Evolutionary conservation across 2,329 filamentous ascomycete genomes (phyloP), one percentile per base, ranked within the genome.

Genomic region (Colletotrichum horii): DNA sequence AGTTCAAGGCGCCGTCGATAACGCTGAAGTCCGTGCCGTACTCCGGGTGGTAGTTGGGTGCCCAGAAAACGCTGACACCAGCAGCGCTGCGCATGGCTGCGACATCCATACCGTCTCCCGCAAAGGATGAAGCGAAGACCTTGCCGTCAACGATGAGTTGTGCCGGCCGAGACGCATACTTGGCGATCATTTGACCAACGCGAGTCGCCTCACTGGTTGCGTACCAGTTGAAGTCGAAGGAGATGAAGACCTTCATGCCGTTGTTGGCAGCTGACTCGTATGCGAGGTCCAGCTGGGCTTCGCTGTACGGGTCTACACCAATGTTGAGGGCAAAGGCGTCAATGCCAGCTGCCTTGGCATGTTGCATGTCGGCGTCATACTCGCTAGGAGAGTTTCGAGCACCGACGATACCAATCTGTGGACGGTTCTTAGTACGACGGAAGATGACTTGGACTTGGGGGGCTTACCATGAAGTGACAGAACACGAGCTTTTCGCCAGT

Each of bases 201-300:
- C 81, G 82, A 9, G 80, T 81, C 2, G 84, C 84, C 56, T 88
- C 80, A 14, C 79, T 74, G 8, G 73, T 68, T 12, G 79, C 78
- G 81, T 84, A 88, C 85, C 87, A 87, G 82, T 89, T 89, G 80
- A 89, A 90, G 82, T 91, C 89, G 76, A 91, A 91, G 2, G 89
- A 91, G 76, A 91, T 86, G 70, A 91, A 90, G 16, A 90, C 87
- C 70, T 89, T 89, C 84, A 91, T 89, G 62, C 82, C 83, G 32
- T 85, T 85, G 9, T 82, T 82, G 12, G 85, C 83, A 4, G 89
- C 88, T 1, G 88, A 88, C n/a, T 86, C 81, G 75, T 89, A 90
- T 1, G 89, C 89, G 36, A 83, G 85, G 2, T 78, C 81, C 5
- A 90, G 85, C 79, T 90, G 88, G n/a, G 83, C 78, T 66, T 88